Conservation (phyloP, 2,329 filamentous ascomycete genomes). For the Ilyonectria sp. region DNA sequence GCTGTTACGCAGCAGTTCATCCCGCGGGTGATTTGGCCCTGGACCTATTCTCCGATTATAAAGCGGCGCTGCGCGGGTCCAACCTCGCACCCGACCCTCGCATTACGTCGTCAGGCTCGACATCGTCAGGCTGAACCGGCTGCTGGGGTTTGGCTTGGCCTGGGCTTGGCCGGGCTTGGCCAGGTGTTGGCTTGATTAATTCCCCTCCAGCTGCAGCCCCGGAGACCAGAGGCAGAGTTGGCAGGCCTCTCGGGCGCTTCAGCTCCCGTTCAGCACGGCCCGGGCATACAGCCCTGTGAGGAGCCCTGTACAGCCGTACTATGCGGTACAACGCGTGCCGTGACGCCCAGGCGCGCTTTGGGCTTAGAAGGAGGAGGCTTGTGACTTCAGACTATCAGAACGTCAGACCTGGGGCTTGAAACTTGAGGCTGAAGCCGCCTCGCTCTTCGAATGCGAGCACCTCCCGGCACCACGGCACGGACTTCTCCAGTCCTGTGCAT, state of each 20-base stretch:
- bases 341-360: neutral
- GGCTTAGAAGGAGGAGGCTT: neutral
- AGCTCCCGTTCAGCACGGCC: neutral
- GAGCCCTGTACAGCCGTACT: neutral
- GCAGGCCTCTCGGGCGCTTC: too few relatives aligned
- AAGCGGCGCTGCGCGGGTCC: neutral
- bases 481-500: neutral
- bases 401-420: neutral
- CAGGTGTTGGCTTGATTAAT: neutral
- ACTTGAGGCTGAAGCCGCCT: slow-evolving; percentile 1
- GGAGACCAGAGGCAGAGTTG: neutral
- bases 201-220: neutral
- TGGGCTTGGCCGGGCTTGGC: neutral
- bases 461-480: slow-evolving; percentile 4
- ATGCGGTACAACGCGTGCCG: neutral
- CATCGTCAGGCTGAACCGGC: slow-evolving; percentile 4
- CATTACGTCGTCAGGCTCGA: slow-evolving; percentile 13
- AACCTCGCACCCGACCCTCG: neutral
- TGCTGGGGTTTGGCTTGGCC: slow-evolving; percentile 5
- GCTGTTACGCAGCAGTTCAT: neutral
- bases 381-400: neutral
- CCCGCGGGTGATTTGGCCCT: neutral
- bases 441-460: neutral
- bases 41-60: neutral
- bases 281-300: neutral